Evolutionary conservation across 108 stramenopile species (phyloP).

Genomic region (Skeletonema grethae): DNA sequence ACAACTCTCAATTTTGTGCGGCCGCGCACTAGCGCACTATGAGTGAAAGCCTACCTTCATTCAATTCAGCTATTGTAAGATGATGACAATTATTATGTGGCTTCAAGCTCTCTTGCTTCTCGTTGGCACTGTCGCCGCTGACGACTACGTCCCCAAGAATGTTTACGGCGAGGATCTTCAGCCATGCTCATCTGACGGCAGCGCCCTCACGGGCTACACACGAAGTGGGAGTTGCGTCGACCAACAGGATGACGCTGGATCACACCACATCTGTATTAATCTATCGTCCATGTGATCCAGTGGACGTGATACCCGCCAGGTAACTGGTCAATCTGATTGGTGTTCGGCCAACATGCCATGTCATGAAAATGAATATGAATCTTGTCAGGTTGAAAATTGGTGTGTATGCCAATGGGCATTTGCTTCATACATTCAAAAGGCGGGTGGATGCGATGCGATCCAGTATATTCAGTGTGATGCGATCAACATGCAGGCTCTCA

Average conservation of each 20-base stretch:
- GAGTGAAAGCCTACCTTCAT: no score
- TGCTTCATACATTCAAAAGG: conserved; percentile 12
- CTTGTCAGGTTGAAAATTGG: conserved; percentile 40
- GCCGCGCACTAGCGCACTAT: no score
- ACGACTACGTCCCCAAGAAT: conserved; percentile 33
- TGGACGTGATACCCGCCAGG: conserved; percentile 35
- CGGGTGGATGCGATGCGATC: conserved; percentile 22
- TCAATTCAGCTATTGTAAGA: no score
- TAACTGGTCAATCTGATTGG: conserved; percentile 48
- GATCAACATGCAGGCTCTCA: conserved; percentile 13
- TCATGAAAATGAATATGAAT: neutral
- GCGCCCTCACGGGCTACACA: conserved; percentile 62
- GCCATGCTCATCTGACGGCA: conserved; percentile 43
- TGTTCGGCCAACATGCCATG: conserved; percentile 30
- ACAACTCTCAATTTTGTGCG: no score
- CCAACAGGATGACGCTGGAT: conserved; percentile 31
- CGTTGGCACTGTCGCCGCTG: neutral
- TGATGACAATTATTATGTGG: neutral
- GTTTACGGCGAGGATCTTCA: conserved; percentile 50
- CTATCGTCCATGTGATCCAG: conserved; percentile 6
- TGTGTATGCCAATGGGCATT: conserved; percentile 52
- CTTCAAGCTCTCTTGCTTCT: conserved; percentile 25
- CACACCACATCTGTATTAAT: conserved; percentile 54
- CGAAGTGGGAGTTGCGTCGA: conserved; percentile 61
- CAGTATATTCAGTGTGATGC: conserved; percentile 24